Conservation (phyloP, 1,139 yeast genomes). For the Blastobotrys proliferans region DNA sequence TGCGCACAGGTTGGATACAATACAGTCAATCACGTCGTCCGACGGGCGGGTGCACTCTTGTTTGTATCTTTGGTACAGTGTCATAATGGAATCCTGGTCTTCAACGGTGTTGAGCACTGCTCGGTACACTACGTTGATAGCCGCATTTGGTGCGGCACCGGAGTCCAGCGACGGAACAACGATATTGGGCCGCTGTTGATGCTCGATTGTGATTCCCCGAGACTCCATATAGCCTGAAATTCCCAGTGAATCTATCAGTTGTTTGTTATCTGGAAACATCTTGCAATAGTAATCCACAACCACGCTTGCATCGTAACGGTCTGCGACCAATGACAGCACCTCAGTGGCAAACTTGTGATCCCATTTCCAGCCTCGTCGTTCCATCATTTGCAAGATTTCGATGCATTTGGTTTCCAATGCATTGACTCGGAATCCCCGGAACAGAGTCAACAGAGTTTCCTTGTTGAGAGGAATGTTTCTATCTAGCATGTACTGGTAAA, state of each 20-base stretch:
- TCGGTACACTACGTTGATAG: constrained; percentile 24
- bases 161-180: not conserved
- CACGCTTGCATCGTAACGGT: constrained; percentile 22
- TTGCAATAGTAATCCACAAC: constrained; percentile 21
- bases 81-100: constrained; percentile 18
- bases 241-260: constrained; percentile 2
- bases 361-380: constrained; percentile 15
- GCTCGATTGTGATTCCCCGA: not conserved
- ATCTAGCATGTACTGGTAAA: constrained; percentile 23
- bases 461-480: constrained; percentile 16
- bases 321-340: constrained; percentile 21
- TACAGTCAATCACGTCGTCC: constrained; percentile 24
- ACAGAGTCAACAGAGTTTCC: constrained; percentile 18
- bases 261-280: constrained; percentile 13
- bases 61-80: constrained; percentile 18
- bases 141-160: constrained; percentile 2
- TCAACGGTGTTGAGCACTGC: constrained; percentile 25
- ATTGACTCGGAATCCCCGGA: constrained; percentile 25
- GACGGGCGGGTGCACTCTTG: constrained; percentile 10
- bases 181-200: not conserved
- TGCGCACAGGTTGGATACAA: constrained; percentile 24
- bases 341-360: constrained; percentile 18
- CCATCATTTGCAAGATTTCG: constrained; percentile 21
- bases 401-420: constrained; percentile 26
- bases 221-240: constrained; percentile 3